These are phyloP conservation scores for Candida manassasensis DNA, from an alignment of 805 yeast species.

Conservation along the genomic window DNA sequence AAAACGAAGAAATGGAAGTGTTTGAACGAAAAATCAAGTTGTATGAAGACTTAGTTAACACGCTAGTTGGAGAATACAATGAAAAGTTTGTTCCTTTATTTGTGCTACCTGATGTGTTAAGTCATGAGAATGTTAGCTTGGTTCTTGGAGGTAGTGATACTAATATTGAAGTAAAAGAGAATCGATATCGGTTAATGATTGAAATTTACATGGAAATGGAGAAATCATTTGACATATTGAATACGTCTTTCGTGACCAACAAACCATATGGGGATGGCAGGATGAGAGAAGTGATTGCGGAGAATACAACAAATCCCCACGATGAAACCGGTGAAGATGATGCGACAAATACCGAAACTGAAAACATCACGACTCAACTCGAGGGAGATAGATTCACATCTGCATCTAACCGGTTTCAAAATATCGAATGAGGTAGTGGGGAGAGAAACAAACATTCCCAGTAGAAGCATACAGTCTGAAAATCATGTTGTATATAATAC, in stretches of 20 bases:
- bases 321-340: neutral
- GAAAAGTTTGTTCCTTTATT: constrained; percentile 6
- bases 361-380: neutral
- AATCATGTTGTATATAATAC: too few species aligned
- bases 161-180: constrained; percentile 3
- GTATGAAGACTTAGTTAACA: constrained; percentile 7
- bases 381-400: neutral
- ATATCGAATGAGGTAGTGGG: too few species aligned
- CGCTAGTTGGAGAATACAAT: constrained; percentile 9
- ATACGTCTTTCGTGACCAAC: constrained; percentile 7
- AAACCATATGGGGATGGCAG: constrained; percentile 4
- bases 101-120: constrained; percentile 5
- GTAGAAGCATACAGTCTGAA: too few species aligned
- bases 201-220: constrained; percentile 7
- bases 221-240: constrained; percentile 6
- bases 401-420: neutral
- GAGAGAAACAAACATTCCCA: too few species aligned
- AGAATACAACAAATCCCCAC: neutral
- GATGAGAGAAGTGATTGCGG: too few species aligned
- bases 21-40: constrained; percentile 9
- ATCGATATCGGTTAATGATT: constrained; percentile 8
- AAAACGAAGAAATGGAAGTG: constrained; percentile 14
- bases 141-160: neutral
- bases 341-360: neutral
- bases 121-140: neutral